Conservation (phyloP, 352 stramenopile species). For the Globisporangium carolinianum region DNA sequence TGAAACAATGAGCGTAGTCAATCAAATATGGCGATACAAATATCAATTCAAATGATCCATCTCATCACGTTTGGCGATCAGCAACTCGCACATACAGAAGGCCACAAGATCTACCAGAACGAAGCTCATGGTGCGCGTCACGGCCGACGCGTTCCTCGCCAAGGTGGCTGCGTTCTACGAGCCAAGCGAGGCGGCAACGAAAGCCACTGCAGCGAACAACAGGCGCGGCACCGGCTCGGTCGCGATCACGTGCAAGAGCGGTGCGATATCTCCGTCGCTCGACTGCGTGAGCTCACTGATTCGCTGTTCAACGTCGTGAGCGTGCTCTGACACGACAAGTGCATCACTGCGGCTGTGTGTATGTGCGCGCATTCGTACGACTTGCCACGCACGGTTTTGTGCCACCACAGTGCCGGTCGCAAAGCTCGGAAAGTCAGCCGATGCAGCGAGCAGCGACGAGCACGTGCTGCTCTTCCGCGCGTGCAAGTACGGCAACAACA, state of each 20-base stretch:
- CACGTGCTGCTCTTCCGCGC: conserved; percentile 68
- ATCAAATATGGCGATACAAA: too few relatives aligned
- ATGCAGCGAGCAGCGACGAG: conserved; percentile 24
- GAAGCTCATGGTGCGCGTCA: conserved; percentile 40
- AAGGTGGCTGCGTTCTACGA: conserved; percentile 55
- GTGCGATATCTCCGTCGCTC: conserved; percentile 11
- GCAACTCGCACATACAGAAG: too few relatives aligned
- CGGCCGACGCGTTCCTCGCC: conserved; percentile 52
- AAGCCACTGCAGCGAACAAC: conserved; percentile 1
- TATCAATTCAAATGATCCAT: too few relatives aligned
- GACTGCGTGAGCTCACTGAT: too few relatives aligned
- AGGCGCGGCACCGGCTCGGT: conserved; percentile 39
- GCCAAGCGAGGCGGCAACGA: background rate
- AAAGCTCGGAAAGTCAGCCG: conserved; percentile 3
- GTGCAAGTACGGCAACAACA: conserved; percentile 82
- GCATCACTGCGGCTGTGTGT: conserved; percentile 3
- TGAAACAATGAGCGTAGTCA: too few relatives aligned
- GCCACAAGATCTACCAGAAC: background rate
- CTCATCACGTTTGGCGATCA: too few relatives aligned
- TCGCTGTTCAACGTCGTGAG: conserved; percentile 6
- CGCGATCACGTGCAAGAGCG: conserved; percentile 60
- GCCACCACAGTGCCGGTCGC: conserved; percentile 11
- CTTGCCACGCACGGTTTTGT: background rate
- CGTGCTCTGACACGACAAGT: background rate
- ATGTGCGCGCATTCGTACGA: background rate